Base-by-base conservation (phyloP, 139 green algal genomes). In the Chlamydomonas schloesseri region DNA sequence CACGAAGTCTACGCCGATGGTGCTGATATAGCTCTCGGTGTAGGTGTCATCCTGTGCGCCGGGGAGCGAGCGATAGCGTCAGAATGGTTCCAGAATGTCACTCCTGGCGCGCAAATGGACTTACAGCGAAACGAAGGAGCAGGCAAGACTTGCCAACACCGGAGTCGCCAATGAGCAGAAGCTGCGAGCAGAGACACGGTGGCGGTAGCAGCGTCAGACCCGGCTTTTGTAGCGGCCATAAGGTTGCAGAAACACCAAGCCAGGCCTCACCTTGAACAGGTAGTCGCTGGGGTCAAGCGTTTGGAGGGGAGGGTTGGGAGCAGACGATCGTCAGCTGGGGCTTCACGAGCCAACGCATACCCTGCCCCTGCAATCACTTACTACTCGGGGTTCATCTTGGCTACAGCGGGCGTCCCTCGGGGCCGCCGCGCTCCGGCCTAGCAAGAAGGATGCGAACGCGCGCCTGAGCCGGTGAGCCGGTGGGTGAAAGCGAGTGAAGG, bases 21-120 rank as follows among this genome's bases (percentile, higher is more conserved):
- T 99, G 89, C 94, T 98, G 93, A 99, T 99, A 94, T 99, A 99
- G 93, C 94, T 98, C 94, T 99, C 98, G 50, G 97, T 99, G 94
- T 99, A 99, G 24, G 98, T 99, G 81, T 99, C 98, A 88, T 99
- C 98, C 96, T 98, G 93, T 73, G 86, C 13, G 31, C 15, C 65
- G 15, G 42, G 8, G 37, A 47, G 29, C 8, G 23, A 46, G 42
- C 14, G 20, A 62, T 28, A 50, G 42, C 42, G 42, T 50, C 42
- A 50, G 42, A 5, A 50, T 5, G 8, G 42, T 8, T 50, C 42
- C 8, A 8, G 42, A 50, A 50, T 13, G 6, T 50, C 8, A 50
- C 42, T 50, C 42, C 42, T 50, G 5, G 42, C 42, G 42, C 42
- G 50, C 28, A 71, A n/a, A 62, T 11, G 14, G 76, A 11, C 92